These are phyloP conservation scores for Hibiscus mutabilis DNA, from an alignment of 345 rosid genomes.

Conservation along the genomic window DNA sequence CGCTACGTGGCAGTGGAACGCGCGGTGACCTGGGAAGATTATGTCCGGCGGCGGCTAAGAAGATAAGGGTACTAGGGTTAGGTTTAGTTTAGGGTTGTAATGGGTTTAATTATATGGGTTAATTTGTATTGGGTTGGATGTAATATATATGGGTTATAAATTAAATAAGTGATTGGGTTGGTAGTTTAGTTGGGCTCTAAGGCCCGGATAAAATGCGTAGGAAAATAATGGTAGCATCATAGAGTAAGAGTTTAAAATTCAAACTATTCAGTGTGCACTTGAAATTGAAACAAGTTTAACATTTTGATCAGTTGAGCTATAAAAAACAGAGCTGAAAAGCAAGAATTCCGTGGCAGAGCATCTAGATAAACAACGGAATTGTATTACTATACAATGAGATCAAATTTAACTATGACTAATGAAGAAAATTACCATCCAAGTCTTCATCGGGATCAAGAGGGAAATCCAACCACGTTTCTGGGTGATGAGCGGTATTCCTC, in stretches of 20 bases:
- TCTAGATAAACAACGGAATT: background rate
- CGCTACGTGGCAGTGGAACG: no score
- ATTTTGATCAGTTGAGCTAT: background rate
- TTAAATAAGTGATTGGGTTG: no score
- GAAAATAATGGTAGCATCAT: background rate
- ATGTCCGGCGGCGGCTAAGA: no score
- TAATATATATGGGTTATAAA: no score
- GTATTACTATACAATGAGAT: background rate
- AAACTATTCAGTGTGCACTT: background rate
- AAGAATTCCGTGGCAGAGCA: slow-evolving; percentile 1
- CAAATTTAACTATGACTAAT: background rate
- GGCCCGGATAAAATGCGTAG: no score
- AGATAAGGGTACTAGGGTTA: no score
- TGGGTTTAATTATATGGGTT: no score
- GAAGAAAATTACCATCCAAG: slow-evolving; percentile 53
- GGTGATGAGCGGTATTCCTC: slow-evolving; percentile 77
- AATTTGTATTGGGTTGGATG: no score
- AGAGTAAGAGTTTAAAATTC: background rate
- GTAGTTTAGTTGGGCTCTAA: no score
- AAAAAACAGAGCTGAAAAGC: background rate
- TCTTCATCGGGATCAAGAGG: slow-evolving; percentile 82
- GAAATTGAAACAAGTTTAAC: background rate
- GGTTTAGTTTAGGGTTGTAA: no score
- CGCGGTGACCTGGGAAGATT: no score
- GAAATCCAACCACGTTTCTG: slow-evolving; percentile 95